Evolutionary conservation across 768 basidiomycete species (phyloP).

Genomic region (Mycena albidolilacea): DNA sequence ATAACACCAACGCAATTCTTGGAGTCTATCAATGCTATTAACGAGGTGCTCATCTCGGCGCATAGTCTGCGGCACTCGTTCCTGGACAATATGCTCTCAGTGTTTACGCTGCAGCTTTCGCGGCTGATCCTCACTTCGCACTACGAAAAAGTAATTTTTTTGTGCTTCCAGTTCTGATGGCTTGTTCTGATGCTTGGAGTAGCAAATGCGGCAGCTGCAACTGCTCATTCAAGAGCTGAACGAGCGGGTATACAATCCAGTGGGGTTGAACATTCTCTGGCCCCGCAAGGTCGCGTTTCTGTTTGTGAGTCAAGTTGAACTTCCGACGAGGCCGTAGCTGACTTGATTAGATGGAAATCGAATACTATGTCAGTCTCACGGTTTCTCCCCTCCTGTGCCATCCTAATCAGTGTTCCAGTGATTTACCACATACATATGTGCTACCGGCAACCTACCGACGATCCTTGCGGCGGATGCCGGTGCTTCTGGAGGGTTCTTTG

Average conservation of each 20-base stretch:
- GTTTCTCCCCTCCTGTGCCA: conserved; percentile 23
- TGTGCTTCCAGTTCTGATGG: conserved; percentile 29
- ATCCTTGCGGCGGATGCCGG: neutral
- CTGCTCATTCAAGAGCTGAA: conserved; percentile 79
- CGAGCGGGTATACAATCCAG: conserved; percentile 82
- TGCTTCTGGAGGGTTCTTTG: conserved; percentile 14
- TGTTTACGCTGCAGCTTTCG: conserved; percentile 87
- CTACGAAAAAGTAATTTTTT: conserved; percentile 81
- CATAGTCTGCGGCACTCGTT: conserved; percentile 82
- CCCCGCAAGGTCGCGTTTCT: conserved; percentile 90
- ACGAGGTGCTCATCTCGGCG: conserved; percentile 89
- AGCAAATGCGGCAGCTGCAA: conserved; percentile 87
- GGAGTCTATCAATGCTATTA: conserved; percentile 92
- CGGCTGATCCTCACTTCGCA: conserved; percentile 78
- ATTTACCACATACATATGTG: conserved; percentile 11
- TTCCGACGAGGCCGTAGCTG: conserved; percentile 24
- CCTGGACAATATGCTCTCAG: conserved; percentile 84
- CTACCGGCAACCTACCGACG: conserved; percentile 32
- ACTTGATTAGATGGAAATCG: conserved; percentile 86
- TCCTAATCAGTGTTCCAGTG: conserved; percentile 35
- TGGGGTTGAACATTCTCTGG: conserved; percentile 89
- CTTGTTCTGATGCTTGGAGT: conserved; percentile 17
- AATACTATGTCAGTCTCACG: conserved; percentile 83
- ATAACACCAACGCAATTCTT: conserved; percentile 93
- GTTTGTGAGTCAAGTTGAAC: conserved; percentile 75